Conservation (phyloP, 2,329 filamentous ascomycete genomes). For the Fonsecaea nubica region DNA sequence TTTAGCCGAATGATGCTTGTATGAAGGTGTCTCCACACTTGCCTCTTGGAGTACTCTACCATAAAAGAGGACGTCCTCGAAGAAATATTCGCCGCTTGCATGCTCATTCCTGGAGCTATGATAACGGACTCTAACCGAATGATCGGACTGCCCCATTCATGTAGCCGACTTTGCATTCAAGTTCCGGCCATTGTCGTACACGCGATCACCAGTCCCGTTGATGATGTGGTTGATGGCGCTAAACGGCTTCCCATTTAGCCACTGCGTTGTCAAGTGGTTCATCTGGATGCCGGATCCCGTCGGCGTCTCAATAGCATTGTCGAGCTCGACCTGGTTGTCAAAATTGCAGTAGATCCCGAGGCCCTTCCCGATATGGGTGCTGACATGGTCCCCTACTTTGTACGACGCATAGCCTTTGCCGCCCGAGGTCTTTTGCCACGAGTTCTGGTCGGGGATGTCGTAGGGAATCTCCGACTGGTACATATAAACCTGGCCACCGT, state of each 20-base stretch:
- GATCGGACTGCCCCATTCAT: background rate
- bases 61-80: no score
- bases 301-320: background rate
- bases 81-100: no score
- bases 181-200: conserved; percentile 2
- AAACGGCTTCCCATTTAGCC: conserved; percentile 2
- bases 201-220: background rate
- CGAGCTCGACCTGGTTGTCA: conserved; percentile 3
- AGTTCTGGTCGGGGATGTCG: background rate
- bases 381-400: background rate
- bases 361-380: background rate
- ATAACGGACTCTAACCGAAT: no score
- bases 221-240: conserved; percentile 7
- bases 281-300: background rate
- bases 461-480: conserved; percentile 5
- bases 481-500: conserved; percentile 2
- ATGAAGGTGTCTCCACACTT: no score
- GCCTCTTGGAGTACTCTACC: no score
- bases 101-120: no score
- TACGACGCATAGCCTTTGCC: background rate
- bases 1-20: no score
- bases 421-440: background rate
- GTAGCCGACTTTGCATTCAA: conserved; percentile 3
- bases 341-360: conserved; percentile 7
- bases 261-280: background rate